These are phyloP conservation scores for Sistotremastrum suecicum DNA, from an alignment of 768 basidiomycete species.

Conservation along the genomic window DNA sequence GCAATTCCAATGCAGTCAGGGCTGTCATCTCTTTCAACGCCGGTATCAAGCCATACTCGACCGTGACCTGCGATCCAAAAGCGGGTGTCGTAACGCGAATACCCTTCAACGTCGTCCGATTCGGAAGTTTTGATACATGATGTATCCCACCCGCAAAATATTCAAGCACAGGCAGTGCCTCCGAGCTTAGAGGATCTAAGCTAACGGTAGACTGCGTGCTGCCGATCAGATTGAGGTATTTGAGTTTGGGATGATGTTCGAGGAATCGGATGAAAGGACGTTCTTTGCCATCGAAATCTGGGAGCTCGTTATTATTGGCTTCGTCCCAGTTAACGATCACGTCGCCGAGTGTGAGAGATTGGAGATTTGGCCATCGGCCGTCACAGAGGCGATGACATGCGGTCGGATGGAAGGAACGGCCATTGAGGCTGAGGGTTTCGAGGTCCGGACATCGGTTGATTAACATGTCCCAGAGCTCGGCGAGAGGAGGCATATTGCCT, in stretches of 20 bases:
- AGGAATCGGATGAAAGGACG: constrained; percentile 55
- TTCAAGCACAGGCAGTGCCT: no score
- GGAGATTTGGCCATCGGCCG: constrained; percentile 56
- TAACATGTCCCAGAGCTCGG: constrained; percentile 59
- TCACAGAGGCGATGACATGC: constrained; percentile 41
- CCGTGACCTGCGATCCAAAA: no score
- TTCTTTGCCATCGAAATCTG: constrained; percentile 17
- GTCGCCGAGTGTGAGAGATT: constrained; percentile 47
- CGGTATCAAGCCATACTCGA: no score
- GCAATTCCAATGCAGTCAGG: no score
- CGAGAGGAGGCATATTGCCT: constrained; percentile 39
- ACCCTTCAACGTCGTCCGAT: no score
- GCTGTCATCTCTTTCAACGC: no score
- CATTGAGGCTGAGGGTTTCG: constrained; percentile 46
- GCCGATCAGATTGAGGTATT: constrained; percentile 27
- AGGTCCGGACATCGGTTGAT: constrained; percentile 48
- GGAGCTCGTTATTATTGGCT: constrained; percentile 5
- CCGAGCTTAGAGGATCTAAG: no score
- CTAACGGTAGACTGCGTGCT: no score
- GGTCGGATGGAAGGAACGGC: constrained; percentile 34
- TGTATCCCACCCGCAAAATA: no score
- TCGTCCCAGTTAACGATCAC: constrained; percentile 43
- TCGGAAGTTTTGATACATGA: no score
- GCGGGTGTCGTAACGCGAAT: no score
- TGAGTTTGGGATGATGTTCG: constrained; percentile 42